Percentiles rank a stretch among this genome's conserved stretches.
These are phyloP conservation scores for Allantophomopsis lycopodina DNA, from an alignment of 2,329 filamentous ascomycete species.

Conservation along the genomic window DNA sequence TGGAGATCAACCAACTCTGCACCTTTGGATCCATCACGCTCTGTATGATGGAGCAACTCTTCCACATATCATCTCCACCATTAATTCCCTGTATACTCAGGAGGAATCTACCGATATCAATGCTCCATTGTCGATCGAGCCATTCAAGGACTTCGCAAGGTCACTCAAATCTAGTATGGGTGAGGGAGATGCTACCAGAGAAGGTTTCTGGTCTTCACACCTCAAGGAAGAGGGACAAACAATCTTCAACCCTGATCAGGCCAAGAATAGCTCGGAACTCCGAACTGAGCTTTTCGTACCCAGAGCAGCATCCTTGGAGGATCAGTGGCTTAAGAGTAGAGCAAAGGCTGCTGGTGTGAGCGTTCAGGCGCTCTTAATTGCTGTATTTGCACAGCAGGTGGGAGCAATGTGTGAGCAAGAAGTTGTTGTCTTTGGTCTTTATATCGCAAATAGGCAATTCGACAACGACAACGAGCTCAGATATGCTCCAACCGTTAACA, in stretches of 20 bases:
- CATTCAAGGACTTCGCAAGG: slow-evolving; percentile 7
- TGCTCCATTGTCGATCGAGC: slow-evolving; percentile 1
- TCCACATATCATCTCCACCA: slow-evolving; percentile 17
- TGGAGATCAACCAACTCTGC: slow-evolving; percentile 3
- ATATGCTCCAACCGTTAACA: slow-evolving; percentile 58
- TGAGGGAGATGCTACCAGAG: neutral
- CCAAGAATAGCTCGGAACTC: neutral
- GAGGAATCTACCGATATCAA: slow-evolving; percentile 29
- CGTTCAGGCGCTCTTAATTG: slow-evolving; percentile 64
- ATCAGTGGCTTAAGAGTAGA: slow-evolving; percentile 23
- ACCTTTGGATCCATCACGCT: slow-evolving; percentile 65
- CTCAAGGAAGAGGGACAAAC: slow-evolving; percentile 13
- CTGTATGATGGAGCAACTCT: slow-evolving; percentile 81
- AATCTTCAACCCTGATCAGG: neutral
- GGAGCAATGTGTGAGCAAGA: slow-evolving; percentile 1
- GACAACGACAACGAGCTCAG: slow-evolving; percentile 28
- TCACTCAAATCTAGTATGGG: neutral
- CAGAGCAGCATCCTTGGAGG: slow-evolving; percentile 24
- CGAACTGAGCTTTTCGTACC: slow-evolving; percentile 30
- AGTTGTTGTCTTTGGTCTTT: slow-evolving; percentile 59
- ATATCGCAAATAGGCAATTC: slow-evolving; percentile 62
- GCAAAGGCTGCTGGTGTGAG: slow-evolving; percentile 43
- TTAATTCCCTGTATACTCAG: slow-evolving; percentile 34
- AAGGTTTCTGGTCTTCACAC: slow-evolving; percentile 32
- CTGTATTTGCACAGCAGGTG: slow-evolving; percentile 42